Evolutionary conservation across 2,329 filamentous ascomycete genomes (phyloP).

Genomic region (Kalmusia sp.): DNA sequence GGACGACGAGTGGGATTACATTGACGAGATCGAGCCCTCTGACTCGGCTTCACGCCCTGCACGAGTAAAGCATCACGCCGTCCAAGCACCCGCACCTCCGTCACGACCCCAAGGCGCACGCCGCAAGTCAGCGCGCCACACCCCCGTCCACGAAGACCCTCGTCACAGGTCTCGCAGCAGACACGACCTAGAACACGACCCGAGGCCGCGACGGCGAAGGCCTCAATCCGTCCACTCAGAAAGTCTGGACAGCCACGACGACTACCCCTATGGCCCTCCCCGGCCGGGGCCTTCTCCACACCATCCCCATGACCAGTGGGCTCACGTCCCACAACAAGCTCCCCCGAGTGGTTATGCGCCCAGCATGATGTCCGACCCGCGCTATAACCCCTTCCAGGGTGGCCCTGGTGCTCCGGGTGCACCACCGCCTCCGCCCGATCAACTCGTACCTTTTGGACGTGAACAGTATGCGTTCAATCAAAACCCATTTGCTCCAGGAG

Average conservation of each 20-base stretch:
- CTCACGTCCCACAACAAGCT: slow-evolving; percentile 41
- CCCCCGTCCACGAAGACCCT: slow-evolving; percentile 38
- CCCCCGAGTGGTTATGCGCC: slow-evolving; percentile 46
- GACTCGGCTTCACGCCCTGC: slow-evolving; percentile 56
- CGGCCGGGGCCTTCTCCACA: slow-evolving; percentile 37
- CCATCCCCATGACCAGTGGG: slow-evolving; percentile 46
- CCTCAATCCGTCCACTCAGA: slow-evolving; percentile 48
- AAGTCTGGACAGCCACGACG: slow-evolving; percentile 53
- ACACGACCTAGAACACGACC: slow-evolving; percentile 38
- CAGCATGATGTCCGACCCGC: slow-evolving; percentile 47
- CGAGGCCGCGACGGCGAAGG: slow-evolving; percentile 38
- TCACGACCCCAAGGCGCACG: slow-evolving; percentile 48
- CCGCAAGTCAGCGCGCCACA: slow-evolving; percentile 49
- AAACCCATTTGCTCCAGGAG: slow-evolving; percentile 36
- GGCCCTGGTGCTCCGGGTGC: slow-evolving; percentile 12
- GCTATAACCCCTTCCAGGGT: slow-evolving; percentile 33
- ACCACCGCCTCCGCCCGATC: slow-evolving; percentile 29
- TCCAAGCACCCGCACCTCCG: slow-evolving; percentile 37
- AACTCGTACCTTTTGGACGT: slow-evolving; percentile 42
- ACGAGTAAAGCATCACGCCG: slow-evolving; percentile 43
- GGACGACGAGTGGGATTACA: slow-evolving; percentile 39
- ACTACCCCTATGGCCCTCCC: slow-evolving; percentile 50
- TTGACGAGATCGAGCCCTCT: slow-evolving; percentile 56
- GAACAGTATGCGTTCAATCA: slow-evolving; percentile 48
- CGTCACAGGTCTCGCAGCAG: slow-evolving; percentile 42